These are phyloP conservation scores for Monilinia aucupariae DNA, from an alignment of 2,329 filamentous ascomycete species.

Conservation along the genomic window DNA sequence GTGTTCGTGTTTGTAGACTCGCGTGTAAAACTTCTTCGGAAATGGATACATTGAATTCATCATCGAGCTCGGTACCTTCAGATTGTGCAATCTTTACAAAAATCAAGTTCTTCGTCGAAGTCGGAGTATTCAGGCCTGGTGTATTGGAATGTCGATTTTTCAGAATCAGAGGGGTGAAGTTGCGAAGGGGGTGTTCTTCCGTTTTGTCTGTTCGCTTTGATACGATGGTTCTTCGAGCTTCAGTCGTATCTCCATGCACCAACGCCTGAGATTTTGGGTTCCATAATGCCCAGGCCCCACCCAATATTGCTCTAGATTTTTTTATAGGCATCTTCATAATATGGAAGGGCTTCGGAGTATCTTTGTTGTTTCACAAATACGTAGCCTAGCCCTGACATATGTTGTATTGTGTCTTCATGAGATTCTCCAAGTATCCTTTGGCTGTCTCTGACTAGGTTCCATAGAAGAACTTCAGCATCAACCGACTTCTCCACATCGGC, in stretches of 20 bases:
- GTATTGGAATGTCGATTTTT: neutral
- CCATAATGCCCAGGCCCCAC: neutral
- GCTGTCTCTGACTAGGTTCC: neutral
- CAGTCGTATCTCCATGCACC: neutral
- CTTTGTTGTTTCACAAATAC: neutral
- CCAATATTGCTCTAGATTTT: rapidly evolving
- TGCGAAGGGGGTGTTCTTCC: neutral
- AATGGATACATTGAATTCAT: neutral
- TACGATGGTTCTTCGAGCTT: neutral
- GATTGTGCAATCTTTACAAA: neutral
- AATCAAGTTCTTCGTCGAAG: neutral
- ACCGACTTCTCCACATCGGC: rapidly evolving
- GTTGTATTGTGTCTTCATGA: rapidly evolving
- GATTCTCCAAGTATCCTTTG: too few relatives aligned
- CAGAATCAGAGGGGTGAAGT: neutral
- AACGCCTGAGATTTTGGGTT: rapidly evolving
- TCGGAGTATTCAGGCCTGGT: neutral
- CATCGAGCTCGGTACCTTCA: neutral
- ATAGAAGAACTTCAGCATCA: neutral
- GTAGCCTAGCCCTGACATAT: rapidly evolving
- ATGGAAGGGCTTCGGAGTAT: neutral
- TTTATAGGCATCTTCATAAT: neutral
- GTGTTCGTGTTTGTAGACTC: too few relatives aligned
- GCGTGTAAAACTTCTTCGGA: neutral
- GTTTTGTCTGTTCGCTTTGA: neutral